Conservation (phyloP, 495 filamentous ascomycete genomes). For the Oidiodendron maius region DNA sequence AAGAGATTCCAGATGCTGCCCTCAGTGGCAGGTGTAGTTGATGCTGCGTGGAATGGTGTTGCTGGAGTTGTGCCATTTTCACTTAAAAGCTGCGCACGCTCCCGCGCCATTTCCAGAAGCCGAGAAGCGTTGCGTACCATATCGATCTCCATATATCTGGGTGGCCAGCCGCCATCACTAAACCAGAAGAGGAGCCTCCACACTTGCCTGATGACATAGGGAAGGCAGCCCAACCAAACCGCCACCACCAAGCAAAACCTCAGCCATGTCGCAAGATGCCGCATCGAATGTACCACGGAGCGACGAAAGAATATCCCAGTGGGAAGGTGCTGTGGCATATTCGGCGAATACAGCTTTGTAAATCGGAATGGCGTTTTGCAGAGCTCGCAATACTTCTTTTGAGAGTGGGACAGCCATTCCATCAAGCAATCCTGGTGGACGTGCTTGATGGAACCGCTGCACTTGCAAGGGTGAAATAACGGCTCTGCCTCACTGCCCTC, state of each 20-base stretch:
- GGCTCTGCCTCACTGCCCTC: conserved; percentile 81
- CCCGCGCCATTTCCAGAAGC: conserved; percentile 13
- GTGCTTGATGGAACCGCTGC: conserved; percentile 95
- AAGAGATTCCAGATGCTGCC: conserved; percentile 13
- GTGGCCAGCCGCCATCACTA: conserved; percentile 76
- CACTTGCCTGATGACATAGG: conserved; percentile 83
- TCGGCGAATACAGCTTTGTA: conserved; percentile 90
- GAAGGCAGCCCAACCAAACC: conserved; percentile 85
- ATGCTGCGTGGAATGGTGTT: conserved; percentile 32
- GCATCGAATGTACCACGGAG: conserved; percentile 62
- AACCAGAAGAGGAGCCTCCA: conserved; percentile 95
- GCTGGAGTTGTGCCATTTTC: conserved; percentile 35
- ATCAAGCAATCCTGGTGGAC: conserved; percentile 97
- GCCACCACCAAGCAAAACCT: conserved; percentile 71
- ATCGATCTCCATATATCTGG: conserved; percentile 4
- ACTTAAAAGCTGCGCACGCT: conserved; percentile 12
- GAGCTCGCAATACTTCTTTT: conserved; percentile 98
- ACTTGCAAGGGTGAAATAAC: conserved; percentile 96
- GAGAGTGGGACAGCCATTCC: conserved; percentile 95
- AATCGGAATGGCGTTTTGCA: conserved; percentile 98
- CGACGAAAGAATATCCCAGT: conserved; percentile 72
- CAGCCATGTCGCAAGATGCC: conserved; percentile 67
- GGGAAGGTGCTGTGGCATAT: conserved; percentile 84
- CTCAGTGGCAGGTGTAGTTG: conserved; percentile 20
- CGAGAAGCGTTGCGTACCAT: conserved; percentile 7